Evolutionary conservation across 805 yeast species (phyloP).

Genomic region (Debaryomyces prosopidis): DNA sequence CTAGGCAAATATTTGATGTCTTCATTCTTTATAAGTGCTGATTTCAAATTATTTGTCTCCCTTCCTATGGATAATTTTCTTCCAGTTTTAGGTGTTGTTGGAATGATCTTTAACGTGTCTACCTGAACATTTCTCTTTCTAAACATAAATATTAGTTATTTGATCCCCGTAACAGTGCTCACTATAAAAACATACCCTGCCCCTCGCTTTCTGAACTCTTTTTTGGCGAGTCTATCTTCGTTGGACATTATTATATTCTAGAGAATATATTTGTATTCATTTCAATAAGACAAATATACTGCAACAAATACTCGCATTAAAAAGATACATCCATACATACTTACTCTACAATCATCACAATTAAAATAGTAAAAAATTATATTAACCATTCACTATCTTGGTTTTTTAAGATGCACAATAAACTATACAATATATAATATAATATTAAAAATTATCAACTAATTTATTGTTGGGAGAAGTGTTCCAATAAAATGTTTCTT

Average conservation of each 20-base stretch:
- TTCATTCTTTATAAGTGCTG: slow-evolving; percentile 23
- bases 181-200: slow-evolving; percentile 37
- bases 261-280: background rate
- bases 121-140: slow-evolving; percentile 9
- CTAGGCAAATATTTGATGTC: slow-evolving; percentile 14
- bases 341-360: background rate
- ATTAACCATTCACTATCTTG: slow-evolving; percentile 12
- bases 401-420: background rate
- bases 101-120: slow-evolving; percentile 6
- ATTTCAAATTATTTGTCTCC: slow-evolving; percentile 17
- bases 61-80: background rate
- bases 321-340: background rate
- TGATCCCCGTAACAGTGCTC: background rate
- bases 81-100: background rate
- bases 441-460: slow-evolving; percentile 7
- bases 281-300: background rate
- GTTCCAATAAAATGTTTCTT: slow-evolving; percentile 93
- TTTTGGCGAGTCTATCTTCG: slow-evolving; percentile 15
- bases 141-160: slow-evolving; percentile 4
- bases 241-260: background rate
- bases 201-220: slow-evolving; percentile 39
- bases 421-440: slow-evolving; percentile 4
- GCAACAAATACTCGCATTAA: background rate
- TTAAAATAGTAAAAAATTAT: slow-evolving; percentile 10
- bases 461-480: slow-evolving; percentile 84